A percentile compares a stretch with the other conserved stretches of the same genome.
Conservation (phyloP, 2,329 filamentous ascomycete species). For the Aspergillus aculeatus region DNA sequence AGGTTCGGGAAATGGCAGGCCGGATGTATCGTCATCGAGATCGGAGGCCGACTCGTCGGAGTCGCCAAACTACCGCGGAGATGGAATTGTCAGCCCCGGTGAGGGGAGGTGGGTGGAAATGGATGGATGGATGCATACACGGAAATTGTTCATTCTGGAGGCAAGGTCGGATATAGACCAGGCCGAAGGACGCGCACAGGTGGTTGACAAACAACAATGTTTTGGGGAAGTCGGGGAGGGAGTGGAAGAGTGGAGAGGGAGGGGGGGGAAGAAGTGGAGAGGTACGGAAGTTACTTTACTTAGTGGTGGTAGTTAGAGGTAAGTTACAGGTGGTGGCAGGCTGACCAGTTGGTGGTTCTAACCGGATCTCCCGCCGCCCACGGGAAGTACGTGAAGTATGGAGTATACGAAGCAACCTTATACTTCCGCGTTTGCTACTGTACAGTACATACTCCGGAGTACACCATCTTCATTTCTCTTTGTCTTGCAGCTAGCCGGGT, state of each 20-base stretch:
- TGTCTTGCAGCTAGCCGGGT: constrained; percentile 9
- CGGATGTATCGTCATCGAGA: constrained; percentile 60
- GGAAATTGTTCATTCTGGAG: constrained; percentile 32
- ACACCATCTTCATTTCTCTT: background rate
- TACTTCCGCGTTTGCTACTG: too few species aligned
- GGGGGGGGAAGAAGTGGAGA: background rate
- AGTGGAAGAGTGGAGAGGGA: background rate
- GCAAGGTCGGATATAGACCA: background rate
- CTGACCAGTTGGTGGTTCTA: background rate
- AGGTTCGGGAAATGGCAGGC: constrained; percentile 83
- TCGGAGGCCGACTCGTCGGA: constrained; percentile 48
- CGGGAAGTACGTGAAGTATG: background rate
- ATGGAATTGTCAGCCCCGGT: constrained; percentile 7
- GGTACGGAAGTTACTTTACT: background rate
- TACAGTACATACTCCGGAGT: too few species aligned
- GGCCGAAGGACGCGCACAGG: background rate
- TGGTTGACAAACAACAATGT: background rate
- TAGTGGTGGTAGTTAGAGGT: background rate
- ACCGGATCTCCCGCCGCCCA: background rate
- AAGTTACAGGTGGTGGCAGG: background rate
- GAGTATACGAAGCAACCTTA: too few species aligned
- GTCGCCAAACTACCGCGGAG: constrained; percentile 40
- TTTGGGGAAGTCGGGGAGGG: background rate
- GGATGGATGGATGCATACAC: constrained; percentile 26
- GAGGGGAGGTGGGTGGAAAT: background rate